Conservation (phyloP, 2,329 filamentous ascomycete species). For the Colletotrichum chlorophyti region DNA sequence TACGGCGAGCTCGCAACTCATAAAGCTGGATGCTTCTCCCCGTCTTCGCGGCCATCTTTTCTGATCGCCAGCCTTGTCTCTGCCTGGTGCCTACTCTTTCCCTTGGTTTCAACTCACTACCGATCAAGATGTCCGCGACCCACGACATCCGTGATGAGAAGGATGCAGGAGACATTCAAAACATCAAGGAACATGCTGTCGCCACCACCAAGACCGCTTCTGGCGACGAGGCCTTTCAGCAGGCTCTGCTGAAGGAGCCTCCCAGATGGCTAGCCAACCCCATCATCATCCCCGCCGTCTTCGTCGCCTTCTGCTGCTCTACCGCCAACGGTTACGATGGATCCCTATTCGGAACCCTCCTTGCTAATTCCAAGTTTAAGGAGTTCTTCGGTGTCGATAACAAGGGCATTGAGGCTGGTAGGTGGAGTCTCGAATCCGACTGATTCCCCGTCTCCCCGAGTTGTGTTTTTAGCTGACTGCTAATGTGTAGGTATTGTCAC, state of each 20-base stretch:
- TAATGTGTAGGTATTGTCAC: slow-evolving; percentile 41
- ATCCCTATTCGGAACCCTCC: slow-evolving; percentile 58
- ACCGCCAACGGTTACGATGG: slow-evolving; percentile 51
- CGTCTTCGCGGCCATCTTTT: neutral
- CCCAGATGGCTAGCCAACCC: slow-evolving; percentile 30
- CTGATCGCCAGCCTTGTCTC: neutral
- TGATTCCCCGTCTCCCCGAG: neutral
- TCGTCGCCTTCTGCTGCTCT: slow-evolving; percentile 38
- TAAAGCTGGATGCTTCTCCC: neutral
- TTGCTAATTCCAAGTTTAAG: slow-evolving; percentile 59
- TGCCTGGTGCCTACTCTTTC: too few species aligned
- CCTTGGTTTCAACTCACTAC: neutral
- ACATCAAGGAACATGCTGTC: neutral
- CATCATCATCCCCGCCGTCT: slow-evolving; percentile 32
- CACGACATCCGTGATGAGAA: slow-evolving; percentile 1
- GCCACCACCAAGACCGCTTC: slow-evolving; percentile 3
- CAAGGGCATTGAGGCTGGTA: slow-evolving; percentile 57
- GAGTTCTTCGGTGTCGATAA: slow-evolving; percentile 54
- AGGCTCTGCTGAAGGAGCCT: slow-evolving; percentile 39
- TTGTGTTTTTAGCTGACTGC: neutral
- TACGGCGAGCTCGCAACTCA: neutral
- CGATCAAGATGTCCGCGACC: slow-evolving; percentile 1
- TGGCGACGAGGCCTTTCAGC: slow-evolving; percentile 31
- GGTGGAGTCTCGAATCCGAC: neutral
- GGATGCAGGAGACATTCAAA: neutral